Base-by-base conservation (phyloP, 331 rosid genomes). In the Malus hybrid region DNA sequence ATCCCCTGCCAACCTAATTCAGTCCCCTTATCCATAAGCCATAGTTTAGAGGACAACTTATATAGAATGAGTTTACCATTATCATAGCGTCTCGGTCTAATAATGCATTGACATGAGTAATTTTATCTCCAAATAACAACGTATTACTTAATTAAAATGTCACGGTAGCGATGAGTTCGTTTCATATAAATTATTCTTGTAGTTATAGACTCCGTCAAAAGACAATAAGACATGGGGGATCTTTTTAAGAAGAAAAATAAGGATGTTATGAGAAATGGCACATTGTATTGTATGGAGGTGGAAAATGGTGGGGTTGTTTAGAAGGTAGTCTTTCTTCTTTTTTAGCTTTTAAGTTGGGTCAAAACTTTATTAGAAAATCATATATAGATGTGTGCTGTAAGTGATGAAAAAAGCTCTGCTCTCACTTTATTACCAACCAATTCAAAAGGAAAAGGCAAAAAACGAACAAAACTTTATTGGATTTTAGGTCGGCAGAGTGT, bases 1-100 rank as follows among this genome's bases (percentile, higher is more conserved):
- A 65, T 77, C 76, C 52, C 24, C 33, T 79, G 82, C 80, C 74
- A 36, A 36, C 42, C 42, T 36, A 36, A 36, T 36, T 36, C 10
- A 36, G 42, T 36, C 10, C 10, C 42, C 10, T 2, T 36, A 36
- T 36, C 3, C 42, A 36, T 36, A 36, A 36, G 10, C 42, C 3
- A 36, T 36, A 36, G 42, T 2, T 36, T 36, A 36, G 3, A 2
- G 2, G 42, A 36, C 10, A 36, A 36, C 42, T 36, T 36, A 36
- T 0, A 36, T 36, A 36, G 0, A 36, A 36, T 7, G 10, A 2
- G 42, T 36, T 36, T 3, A 36, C 42, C 10, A 0, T 36, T 36
- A 36, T 36, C 42, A 36, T 36, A 36, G 10, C 1, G 0, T 36
- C 3, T 36, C 3, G 1, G 10, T 36, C 42, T 36, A 36, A 36